A percentile compares a stretch with the other conserved stretches of the same genome.
Conservation (phyloP, 345 rosid genomes). For the Pugionium cornutum region DNA sequence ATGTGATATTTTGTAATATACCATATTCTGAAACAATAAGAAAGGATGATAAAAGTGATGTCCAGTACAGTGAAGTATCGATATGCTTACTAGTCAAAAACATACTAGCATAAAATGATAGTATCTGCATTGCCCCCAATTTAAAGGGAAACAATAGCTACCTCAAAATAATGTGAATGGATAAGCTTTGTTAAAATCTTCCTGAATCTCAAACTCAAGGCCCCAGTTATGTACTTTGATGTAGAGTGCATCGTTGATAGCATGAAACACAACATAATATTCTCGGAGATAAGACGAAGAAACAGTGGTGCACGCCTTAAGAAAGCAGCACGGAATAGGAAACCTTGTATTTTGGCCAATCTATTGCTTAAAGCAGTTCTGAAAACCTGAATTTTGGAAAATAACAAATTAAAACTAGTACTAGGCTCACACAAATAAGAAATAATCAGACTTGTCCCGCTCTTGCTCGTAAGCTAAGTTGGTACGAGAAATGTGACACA, state of each 20-base stretch:
- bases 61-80: neutral
- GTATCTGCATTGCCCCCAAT: constrained; percentile 3
- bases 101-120: constrained; percentile 10
- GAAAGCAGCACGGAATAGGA: constrained; percentile 93
- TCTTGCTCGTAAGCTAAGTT: neutral
- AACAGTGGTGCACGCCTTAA: constrained; percentile 86
- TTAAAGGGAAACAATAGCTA: constrained; percentile 29
- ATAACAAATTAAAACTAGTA: constrained; percentile 20
- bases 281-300: constrained; percentile 83
- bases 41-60: constrained; percentile 16
- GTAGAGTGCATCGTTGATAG: constrained; percentile 80
- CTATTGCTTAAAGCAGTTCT: constrained; percentile 91
- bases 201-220: constrained; percentile 84
- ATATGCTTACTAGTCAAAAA: constrained; percentile 22
- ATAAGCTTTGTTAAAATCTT: constrained; percentile 85
- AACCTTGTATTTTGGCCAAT: constrained; percentile 98
- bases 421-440: constrained; percentile 1
- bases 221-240: constrained; percentile 85
- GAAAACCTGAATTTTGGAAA: constrained; percentile 57
- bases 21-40: constrained; percentile 80
- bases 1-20: constrained; percentile 93
- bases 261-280: constrained; percentile 85
- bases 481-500: constrained; percentile 5
- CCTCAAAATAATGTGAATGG: constrained; percentile 92
- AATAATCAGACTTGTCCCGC: too few species aligned